Evolutionary conservation across 1,284 basidiomycete species (phyloP), one percentile per base, ranked within the genome.

Genomic region (Irpex rosettiformis): DNA sequence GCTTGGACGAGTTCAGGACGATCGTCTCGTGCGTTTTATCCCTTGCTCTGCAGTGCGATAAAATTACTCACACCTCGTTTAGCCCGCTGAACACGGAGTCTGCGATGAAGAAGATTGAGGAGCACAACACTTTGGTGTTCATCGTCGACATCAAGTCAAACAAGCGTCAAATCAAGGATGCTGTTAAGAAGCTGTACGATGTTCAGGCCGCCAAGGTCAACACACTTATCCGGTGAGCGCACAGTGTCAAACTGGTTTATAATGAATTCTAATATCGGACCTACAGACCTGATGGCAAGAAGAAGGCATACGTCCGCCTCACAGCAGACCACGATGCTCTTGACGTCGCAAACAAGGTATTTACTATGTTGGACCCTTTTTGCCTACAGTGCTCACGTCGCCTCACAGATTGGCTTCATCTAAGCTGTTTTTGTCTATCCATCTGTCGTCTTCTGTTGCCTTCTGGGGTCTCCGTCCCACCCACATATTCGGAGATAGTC

Each of bases 121-220:
- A 98, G 79, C 89, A 98, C 84, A 99, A 99, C 83, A 98, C 96
- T 48, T 86, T 99, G 61, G 96, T 98, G 63, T 98, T 98, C 83
- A 91, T 98, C 66, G 94, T 97, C 57, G 96, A 98, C 78, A 75
- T 98, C 75, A 89, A 87, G 73, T 83, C 87, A 62, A 99, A 98
- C 89, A 99, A 99, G 88, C 88, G 94, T 61, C 94, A 98, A 77
- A 98, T 99, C 81, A 96, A 96, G 86, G 94, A 95, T 68, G 96
- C 96, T 7, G 93, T 99, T 68, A 98, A 98, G 89, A 97, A 98
- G 86, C 78, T 98, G 68, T 98, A 98, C 80, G 96, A 98, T 70
- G 95, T 98, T 59, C 88, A 96, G 77, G 92, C 95, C 37, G 89
- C 88, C 55, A 96, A 96, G 81, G 85, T 99, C 75, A 98, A 98